Evolutionary conservation across 805 yeast genomes (phyloP).

Genomic region (Pichia kluyveri): DNA sequence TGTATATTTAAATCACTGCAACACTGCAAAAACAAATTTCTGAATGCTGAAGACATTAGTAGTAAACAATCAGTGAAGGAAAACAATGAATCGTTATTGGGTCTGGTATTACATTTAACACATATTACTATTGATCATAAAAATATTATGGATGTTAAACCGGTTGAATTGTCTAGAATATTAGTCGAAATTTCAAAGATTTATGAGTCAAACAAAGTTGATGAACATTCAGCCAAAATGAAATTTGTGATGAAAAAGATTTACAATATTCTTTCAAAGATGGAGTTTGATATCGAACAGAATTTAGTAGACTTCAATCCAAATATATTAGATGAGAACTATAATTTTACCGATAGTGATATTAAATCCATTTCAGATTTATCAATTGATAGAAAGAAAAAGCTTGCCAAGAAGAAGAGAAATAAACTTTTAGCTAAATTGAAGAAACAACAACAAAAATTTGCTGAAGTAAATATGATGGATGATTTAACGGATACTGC

Average conservation of each 20-base stretch:
- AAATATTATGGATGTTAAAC: conserved; percentile 5
- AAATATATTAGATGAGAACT: conserved; percentile 9
- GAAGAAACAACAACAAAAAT: conserved; percentile 69
- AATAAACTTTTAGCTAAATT: conserved; percentile 68
- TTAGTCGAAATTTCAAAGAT: conserved; percentile 3
- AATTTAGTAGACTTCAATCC: conserved; percentile 5
- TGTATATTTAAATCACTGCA: conserved; percentile 43
- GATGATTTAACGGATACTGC: conserved; percentile 16
- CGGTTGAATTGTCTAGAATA: conserved; percentile 1
- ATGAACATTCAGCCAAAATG: conserved; percentile 3
- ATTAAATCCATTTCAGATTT: conserved; percentile 18
- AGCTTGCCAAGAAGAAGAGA: conserved; percentile 60
- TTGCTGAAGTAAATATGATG: conserved; percentile 46
- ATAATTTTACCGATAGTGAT: neutral
- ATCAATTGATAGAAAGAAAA: conserved; percentile 52
- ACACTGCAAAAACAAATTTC: conserved; percentile 21
- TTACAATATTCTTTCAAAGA: neutral
- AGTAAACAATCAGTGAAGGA: neutral
- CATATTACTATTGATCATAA: conserved; percentile 39
- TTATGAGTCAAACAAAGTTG: conserved; percentile 1
- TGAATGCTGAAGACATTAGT: conserved; percentile 16
- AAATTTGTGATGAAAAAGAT: conserved; percentile 3
- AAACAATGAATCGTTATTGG: conserved; percentile 43
- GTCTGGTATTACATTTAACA: conserved; percentile 54
- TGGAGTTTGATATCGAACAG: neutral